These are phyloP conservation scores for Phytophthora parvispora DNA, from an alignment of 352 stramenopile species.

Conservation along the genomic window DNA sequence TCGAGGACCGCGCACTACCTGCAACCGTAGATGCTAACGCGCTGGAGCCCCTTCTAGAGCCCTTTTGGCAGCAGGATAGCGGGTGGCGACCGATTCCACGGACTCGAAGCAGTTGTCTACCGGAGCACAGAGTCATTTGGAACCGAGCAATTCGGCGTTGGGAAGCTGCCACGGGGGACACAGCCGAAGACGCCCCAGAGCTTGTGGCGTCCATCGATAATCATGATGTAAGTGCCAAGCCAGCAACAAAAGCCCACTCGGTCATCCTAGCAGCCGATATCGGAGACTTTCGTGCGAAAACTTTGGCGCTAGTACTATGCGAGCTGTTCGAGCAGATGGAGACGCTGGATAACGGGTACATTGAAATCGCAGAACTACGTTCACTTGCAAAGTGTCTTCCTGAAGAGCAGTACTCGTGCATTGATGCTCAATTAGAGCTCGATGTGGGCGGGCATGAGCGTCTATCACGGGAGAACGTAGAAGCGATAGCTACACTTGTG, in stretches of 20 bases:
- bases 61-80: constrained; percentile 61
- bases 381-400: constrained; percentile 59
- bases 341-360: constrained; percentile 59
- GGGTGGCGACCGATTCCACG: constrained; percentile 31
- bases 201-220: not conserved
- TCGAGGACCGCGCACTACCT: constrained; percentile 36
- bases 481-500: constrained; percentile 30
- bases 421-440: constrained; percentile 18
- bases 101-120: constrained; percentile 30
- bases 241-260: not conserved
- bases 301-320: constrained; percentile 52
- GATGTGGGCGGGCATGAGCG: constrained; percentile 28
- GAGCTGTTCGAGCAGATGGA: constrained; percentile 84
- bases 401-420: constrained; percentile 1
- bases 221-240: not conserved
- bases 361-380: constrained; percentile 77
- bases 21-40: constrained; percentile 24
- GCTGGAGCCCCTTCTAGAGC: constrained; percentile 49
- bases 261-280: constrained; percentile 9
- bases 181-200: not conserved
- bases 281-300: constrained; percentile 47
- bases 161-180: constrained; percentile 33
- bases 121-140: constrained; percentile 61
- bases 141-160: constrained; percentile 76
- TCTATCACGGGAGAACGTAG: constrained; percentile 29